Conservation (phyloP, 768 basidiomycete genomes). For the Trametes cingulata region DNA sequence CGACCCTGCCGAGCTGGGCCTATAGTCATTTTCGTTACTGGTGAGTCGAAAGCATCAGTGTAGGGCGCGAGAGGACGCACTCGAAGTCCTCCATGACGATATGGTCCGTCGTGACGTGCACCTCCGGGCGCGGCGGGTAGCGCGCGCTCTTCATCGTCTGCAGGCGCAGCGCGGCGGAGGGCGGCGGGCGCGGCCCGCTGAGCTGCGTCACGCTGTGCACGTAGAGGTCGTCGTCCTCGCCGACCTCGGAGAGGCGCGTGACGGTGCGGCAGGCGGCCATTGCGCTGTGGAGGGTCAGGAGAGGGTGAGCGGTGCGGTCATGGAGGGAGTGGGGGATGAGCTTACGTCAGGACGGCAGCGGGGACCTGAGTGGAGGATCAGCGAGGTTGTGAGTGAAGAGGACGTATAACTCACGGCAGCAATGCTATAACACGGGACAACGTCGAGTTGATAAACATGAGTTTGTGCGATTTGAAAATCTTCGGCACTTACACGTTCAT, state of each 20-base stretch:
- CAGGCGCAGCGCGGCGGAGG: conserved; percentile 4
- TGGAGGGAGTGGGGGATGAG: not conserved
- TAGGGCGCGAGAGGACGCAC: conserved; percentile 11
- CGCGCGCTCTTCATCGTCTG: conserved; percentile 11
- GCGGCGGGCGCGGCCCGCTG: not conserved
- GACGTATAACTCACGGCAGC: conserved; percentile 50
- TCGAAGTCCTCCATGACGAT: conserved; percentile 58
- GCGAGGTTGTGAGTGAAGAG: too few relatives aligned
- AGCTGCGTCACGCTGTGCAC: conserved; percentile 24
- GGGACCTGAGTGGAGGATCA: conserved; percentile 54
- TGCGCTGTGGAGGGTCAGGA: conserved; percentile 27
- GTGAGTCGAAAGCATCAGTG: too few relatives aligned
- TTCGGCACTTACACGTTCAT: conserved; percentile 59
- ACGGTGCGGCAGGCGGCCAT: conserved; percentile 72
- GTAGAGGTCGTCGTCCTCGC: conserved; percentile 33
- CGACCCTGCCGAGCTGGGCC: too few relatives aligned
- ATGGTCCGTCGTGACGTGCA: conserved; percentile 61
- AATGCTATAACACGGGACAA: conserved; percentile 40
- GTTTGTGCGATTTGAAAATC: too few relatives aligned
- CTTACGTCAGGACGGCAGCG: conserved; percentile 65
- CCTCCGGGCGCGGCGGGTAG: conserved; percentile 40
- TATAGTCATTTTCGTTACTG: too few relatives aligned
- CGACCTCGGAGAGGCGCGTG: conserved; percentile 63
- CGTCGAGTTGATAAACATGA: conserved; percentile 4
- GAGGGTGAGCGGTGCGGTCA: not conserved